Evolutionary conservation across 192 early-diverging fungal species (phyloP).

Genomic region (Spinellus fusiger): DNA sequence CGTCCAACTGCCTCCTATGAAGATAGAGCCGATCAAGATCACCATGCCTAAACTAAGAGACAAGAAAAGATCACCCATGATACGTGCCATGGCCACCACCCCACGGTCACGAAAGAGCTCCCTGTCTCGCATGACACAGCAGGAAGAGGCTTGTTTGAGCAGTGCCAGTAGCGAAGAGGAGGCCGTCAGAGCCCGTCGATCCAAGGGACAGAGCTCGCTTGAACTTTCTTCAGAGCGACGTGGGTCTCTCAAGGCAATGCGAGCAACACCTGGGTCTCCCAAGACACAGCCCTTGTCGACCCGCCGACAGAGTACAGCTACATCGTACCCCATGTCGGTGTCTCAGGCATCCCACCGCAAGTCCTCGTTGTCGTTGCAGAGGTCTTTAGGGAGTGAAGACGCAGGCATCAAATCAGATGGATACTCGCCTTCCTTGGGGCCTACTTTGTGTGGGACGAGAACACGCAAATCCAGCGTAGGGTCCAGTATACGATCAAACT

Average conservation of each 20-base stretch:
- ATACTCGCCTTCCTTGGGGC: too few species aligned
- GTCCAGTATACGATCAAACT: not conserved
- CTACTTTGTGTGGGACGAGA: too few species aligned
- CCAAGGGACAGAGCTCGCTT: constrained; percentile 1
- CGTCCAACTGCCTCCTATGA: constrained; percentile 28
- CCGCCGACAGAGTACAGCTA: not conserved
- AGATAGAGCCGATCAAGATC: constrained; percentile 26
- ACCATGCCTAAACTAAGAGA: constrained; percentile 7
- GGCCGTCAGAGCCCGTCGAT: not conserved
- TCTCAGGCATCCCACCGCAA: not conserved
- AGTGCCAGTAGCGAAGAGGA: not conserved
- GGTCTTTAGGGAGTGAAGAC: too few species aligned
- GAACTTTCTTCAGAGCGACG: not conserved
- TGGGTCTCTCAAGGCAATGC: not conserved
- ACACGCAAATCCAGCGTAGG: constrained; percentile 7
- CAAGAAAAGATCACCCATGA: not conserved
- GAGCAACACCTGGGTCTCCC: not conserved
- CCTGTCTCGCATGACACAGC: not conserved
- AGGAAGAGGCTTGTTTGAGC: not conserved
- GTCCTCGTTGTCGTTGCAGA: not conserved
- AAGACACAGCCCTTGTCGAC: not conserved
- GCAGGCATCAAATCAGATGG: too few species aligned
- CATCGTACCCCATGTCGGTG: not conserved
- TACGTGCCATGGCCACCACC: not conserved
- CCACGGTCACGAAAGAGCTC: not conserved